A percentile compares a stretch with the other conserved stretches of the same genome.
Conservation (phyloP, 2,329 filamentous ascomycete species). For the Berkeleyomyces rouxiae region DNA sequence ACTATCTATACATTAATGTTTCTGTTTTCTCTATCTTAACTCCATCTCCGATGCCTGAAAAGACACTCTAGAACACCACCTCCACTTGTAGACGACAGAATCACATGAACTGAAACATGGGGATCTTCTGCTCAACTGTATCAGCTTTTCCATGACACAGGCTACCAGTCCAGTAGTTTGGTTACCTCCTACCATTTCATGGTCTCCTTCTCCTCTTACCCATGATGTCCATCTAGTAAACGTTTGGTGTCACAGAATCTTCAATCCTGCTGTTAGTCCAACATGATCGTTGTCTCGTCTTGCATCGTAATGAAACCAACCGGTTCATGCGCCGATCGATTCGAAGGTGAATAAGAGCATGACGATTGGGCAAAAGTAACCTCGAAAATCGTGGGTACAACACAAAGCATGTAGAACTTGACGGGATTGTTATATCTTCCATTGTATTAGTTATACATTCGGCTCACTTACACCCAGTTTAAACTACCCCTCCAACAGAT, state of each 20-base stretch:
- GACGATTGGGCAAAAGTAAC: not conserved
- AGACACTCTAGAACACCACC: no score
- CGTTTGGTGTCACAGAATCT: not conserved
- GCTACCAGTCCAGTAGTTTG: not conserved
- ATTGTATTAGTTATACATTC: no score
- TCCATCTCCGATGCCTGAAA: not conserved
- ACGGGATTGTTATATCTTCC: no score
- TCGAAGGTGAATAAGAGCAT: not conserved
- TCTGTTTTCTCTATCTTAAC: not conserved
- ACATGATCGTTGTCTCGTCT: constrained; percentile 2
- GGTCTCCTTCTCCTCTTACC: not conserved
- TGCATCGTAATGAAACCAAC: not conserved
- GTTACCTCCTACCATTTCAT: not conserved
- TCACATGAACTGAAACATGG: not conserved
- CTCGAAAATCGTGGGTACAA: no score
- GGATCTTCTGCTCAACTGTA: not conserved
- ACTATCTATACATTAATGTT: not conserved
- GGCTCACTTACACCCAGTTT: no score
- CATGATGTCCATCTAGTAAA: not conserved
- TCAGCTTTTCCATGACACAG: not conserved
- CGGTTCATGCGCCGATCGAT: not conserved
- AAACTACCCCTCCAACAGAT: no score
- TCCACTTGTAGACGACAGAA: not conserved
- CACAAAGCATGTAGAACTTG: no score
- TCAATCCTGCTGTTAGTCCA: not conserved